These are phyloP conservation scores for Dianthus caryophyllus DNA, from an alignment of 148 eudicot genomes.

Conservation along the genomic window DNA sequence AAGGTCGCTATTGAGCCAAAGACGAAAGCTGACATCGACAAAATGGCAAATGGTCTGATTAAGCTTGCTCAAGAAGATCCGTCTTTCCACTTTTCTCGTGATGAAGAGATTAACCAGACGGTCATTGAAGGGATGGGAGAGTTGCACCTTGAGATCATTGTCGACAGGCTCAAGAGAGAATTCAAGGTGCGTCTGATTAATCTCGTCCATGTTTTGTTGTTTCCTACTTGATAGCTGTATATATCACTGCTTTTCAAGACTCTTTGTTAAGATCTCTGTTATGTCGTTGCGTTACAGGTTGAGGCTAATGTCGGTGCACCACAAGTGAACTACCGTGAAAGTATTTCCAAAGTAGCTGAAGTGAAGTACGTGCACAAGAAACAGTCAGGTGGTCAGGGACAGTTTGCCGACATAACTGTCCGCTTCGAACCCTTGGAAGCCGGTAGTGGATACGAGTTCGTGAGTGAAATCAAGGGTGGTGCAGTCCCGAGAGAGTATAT, in stretches of 20 bases:
- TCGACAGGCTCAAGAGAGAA: constrained; percentile 94
- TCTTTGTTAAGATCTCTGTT: constrained; percentile 6
- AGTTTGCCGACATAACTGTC: constrained; percentile 85
- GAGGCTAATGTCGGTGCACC: constrained; percentile 99
- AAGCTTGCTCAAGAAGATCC: constrained; percentile 99
- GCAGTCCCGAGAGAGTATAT: constrained; percentile 85
- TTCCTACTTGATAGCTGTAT: neutral
- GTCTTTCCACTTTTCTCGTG: constrained; percentile 96
- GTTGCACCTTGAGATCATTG: constrained; percentile 95
- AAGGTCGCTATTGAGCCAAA: constrained; percentile 99
- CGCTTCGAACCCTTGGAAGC: constrained; percentile 88
- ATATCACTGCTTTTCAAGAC: neutral
- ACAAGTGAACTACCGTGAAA: constrained; percentile 96
- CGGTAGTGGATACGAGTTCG: constrained; percentile 87
- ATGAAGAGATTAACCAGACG: constrained; percentile 92
- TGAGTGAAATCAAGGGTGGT: constrained; percentile 95
- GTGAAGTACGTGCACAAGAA: constrained; percentile 86
- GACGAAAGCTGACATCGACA: constrained; percentile 95
- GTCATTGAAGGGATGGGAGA: constrained; percentile 99
- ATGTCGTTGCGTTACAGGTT: constrained; percentile 42
- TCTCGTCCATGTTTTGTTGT: constrained; percentile 9
- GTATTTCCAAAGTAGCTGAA: constrained; percentile 69
- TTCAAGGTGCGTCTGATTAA: constrained; percentile 52
- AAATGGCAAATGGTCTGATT: constrained; percentile 72
- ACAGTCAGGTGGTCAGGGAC: constrained; percentile 95